Conservation (phyloP, 345 rosid species). For the Aurinia saxatilis region DNA sequence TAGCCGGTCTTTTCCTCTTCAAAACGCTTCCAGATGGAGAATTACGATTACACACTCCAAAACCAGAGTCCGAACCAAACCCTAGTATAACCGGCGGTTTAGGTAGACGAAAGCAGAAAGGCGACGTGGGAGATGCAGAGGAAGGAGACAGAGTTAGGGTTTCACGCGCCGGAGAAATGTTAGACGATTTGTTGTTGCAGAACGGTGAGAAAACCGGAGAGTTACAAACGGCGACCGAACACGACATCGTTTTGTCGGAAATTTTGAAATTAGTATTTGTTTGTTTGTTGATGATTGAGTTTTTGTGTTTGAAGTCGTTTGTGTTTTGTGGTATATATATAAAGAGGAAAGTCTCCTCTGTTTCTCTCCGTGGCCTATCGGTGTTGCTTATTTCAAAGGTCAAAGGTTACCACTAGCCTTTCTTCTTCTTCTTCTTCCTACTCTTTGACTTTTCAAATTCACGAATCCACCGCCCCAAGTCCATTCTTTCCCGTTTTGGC, state of each 20-base stretch:
- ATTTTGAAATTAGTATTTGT: too few species aligned
- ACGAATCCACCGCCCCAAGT: slow-evolving; percentile 21
- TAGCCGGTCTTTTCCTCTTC: slow-evolving; percentile 79
- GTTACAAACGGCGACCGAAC: slow-evolving; percentile 50
- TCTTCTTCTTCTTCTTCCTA: not conserved
- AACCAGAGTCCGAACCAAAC: slow-evolving; percentile 14
- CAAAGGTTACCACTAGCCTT: slow-evolving; percentile 13
- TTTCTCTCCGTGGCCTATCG: not conserved
- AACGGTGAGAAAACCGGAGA: slow-evolving; percentile 80
- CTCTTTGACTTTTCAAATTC: slow-evolving; percentile 19
- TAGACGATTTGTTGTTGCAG: too few species aligned
- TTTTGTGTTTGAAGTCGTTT: not conserved
- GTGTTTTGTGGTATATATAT: not conserved
- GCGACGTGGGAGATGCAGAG: slow-evolving; percentile 50
- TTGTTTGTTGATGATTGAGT: too few species aligned
- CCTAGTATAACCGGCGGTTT: slow-evolving; percentile 33
- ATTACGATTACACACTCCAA: too few species aligned
- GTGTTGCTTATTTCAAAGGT: slow-evolving; percentile 10
- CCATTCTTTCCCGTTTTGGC: not conserved
- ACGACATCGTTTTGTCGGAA: slow-evolving; percentile 38
- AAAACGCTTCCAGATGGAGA: slow-evolving; percentile 24
- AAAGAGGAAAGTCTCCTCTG: not conserved
- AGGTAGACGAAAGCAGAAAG: slow-evolving; percentile 47
- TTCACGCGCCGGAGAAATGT: slow-evolving; percentile 31
- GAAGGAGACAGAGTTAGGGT: slow-evolving; percentile 32